Base-by-base conservation (phyloP, 2,329 filamentous ascomycete genomes). In the Aspergillus persii region DNA sequence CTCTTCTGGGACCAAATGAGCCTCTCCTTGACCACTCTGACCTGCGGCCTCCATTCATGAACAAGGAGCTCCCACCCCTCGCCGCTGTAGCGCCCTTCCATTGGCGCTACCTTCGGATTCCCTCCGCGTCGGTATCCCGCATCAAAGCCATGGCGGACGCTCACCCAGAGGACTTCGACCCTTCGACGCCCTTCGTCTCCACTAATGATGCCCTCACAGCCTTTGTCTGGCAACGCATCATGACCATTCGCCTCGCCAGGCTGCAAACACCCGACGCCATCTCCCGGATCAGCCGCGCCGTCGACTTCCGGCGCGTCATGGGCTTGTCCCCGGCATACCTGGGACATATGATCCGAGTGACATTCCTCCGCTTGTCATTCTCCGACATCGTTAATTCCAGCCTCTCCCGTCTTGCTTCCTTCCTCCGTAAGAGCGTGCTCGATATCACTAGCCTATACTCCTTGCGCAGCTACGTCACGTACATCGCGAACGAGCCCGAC, bases 301-400 rank as follows among this genome's bases (percentile, higher is more conserved):
- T 66, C 2, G 65, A 68, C 53, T 59, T 62, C 15, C 65, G 66
- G 1, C 61, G 60, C 9, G 50, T 60, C 11, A 57, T 68, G 55
- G 31, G 36, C 33, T 54, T 68, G 33, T 30, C 62, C 2, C 54
- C 53, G 0, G 55, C 59, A 4, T 68, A 68, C 50, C 55, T 68
- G 51, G 66, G 65, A 33, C 65, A 68, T 50, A 64, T 67, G 61
- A 61, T 67, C 8, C 62, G 62, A 9, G 59, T 63, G 8, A 44
- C 58, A 5, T 57, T 57, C 26, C 46, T 57, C 0, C 57, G 59
- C 2, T 63, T 66, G 2, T 52, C 64, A 2, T 54, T 58, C 18
- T 11, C 50, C 31, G 36, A 51, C 2, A 51, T 58, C 9, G 26
- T 30, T n/a, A 12, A 41, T 3, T 33, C 44, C 23, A 54, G 50